Conservation (phyloP, 495 filamentous ascomycete genomes). For the Astrothelium subdiscretum region DNA sequence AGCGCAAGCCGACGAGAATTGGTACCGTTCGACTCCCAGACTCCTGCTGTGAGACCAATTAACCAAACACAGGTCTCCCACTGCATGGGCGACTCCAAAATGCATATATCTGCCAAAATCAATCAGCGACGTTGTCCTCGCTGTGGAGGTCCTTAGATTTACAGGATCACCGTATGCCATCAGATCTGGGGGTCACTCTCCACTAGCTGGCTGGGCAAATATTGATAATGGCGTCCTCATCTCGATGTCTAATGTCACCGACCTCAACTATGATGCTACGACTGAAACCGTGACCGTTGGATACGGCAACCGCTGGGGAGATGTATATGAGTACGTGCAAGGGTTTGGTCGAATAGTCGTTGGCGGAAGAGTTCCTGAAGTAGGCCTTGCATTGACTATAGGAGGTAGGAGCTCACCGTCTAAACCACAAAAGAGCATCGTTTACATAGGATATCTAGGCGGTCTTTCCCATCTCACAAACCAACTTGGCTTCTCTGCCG, state of each 20-base stretch:
- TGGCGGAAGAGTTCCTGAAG: slow-evolving; percentile 14
- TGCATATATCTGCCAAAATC: background rate
- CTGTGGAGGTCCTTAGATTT: background rate
- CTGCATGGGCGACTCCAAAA: background rate
- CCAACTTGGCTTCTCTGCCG: slow-evolving; percentile 9
- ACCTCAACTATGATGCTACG: slow-evolving; percentile 34
- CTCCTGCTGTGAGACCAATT: background rate
- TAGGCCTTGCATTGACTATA: slow-evolving; percentile 19
- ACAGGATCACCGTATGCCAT: background rate
- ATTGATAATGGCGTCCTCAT: slow-evolving; percentile 17
- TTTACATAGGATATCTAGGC: background rate
- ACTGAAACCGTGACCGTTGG: slow-evolving; percentile 14
- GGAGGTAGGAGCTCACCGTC: slow-evolving; percentile 9
- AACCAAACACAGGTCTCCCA: background rate
- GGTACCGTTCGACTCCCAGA: background rate
- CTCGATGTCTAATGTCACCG: slow-evolving; percentile 36
- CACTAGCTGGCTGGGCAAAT: background rate
- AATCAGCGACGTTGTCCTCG: background rate
- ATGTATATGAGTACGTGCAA: slow-evolving; percentile 18
- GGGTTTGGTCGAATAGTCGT: slow-evolving; percentile 6
- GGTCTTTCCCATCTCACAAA: slow-evolving; percentile 7
- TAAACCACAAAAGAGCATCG: background rate
- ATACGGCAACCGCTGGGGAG: slow-evolving; percentile 16
- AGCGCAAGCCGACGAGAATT: background rate
- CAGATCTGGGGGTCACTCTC: background rate